Base-by-base conservation (phyloP, 1,284 basidiomycete species). In the Leccinum fallax region DNA sequence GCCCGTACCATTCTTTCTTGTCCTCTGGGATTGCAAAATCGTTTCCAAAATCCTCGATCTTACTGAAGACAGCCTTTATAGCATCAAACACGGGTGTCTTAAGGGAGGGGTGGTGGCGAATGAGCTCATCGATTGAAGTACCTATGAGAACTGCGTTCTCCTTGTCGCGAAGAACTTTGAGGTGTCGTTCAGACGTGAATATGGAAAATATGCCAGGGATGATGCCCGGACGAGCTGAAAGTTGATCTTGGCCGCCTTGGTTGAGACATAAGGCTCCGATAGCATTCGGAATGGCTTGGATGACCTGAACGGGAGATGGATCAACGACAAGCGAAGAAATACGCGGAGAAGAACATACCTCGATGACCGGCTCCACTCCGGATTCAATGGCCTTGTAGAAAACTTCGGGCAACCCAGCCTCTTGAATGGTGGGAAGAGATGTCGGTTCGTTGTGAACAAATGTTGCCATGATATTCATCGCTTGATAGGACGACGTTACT, bases 381-480 rank as follows among this genome's bases (percentile, higher is more conserved):
- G 82, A 80, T 76, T 97, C 94, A 59, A 99, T 86, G 5, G 91
- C 85, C 61, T 85, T 84, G 75, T 96, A 97, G 67, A 99, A 93
- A 0, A 89, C 85, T 71, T 97, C 93, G 1, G 97, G 97, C 2
- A 99, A 77, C 28, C 91, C 88, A 55, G 89, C 85, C 76, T 99
- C 97, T 76, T 99, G 97, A 43, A 99, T 89, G 57, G 96, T 92
- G 1, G 87, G 80, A 60, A 99, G 81, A 13, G 94, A 97, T 0
- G 97, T 98, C 10, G 97, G 97, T 77, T 99, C 97, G 71, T 98
- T 99, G 81, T 99, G 97, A 16, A 99, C 90, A 75, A 99, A 98
- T 0, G 95, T 96, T 5, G 97, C 90, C 90, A 98, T 95, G 74
- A 98, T 93, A 77, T 97, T 97, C 81, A 98, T 94, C 2, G 94